Evolutionary conservation across 805 yeast genomes (phyloP).

Genomic region (Pichia cephalocereana): DNA sequence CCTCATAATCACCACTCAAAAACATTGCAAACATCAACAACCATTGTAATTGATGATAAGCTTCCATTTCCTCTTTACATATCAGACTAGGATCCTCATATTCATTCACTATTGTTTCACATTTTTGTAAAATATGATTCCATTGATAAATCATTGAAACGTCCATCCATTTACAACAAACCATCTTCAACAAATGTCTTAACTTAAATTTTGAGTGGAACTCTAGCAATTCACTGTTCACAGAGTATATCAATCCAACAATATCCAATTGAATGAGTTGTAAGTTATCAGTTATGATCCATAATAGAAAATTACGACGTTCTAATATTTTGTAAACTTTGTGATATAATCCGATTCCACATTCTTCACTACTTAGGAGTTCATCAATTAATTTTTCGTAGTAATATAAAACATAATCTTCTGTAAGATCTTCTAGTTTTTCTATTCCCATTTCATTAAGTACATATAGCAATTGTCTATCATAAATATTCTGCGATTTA

Average conservation of each 20-base stretch:
- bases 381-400: neutral
- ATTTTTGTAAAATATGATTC: conserved; percentile 1
- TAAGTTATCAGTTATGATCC: neutral
- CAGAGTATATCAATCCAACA: conserved; percentile 1
- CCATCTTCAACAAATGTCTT: neutral
- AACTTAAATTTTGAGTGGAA: neutral
- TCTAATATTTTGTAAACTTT: neutral
- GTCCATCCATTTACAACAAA: neutral
- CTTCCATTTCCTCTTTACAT: neutral
- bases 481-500: neutral
- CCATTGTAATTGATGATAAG: conserved; percentile 25
- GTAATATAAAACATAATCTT: neutral
- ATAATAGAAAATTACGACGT: neutral
- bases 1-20: conserved; percentile 16
- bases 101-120: neutral
- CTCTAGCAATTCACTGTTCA: neutral
- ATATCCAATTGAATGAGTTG: conserved; percentile 3
- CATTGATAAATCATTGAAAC: neutral
- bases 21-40: conserved; percentile 19
- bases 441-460: neutral
- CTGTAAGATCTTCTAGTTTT: neutral
- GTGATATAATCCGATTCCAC: neutral
- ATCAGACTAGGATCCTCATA: neutral
- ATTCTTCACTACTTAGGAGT: neutral
- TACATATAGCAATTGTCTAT: neutral